Base-by-base conservation (phyloP, 140 eudicot genomes). In the Flaveria floridana region DNA sequence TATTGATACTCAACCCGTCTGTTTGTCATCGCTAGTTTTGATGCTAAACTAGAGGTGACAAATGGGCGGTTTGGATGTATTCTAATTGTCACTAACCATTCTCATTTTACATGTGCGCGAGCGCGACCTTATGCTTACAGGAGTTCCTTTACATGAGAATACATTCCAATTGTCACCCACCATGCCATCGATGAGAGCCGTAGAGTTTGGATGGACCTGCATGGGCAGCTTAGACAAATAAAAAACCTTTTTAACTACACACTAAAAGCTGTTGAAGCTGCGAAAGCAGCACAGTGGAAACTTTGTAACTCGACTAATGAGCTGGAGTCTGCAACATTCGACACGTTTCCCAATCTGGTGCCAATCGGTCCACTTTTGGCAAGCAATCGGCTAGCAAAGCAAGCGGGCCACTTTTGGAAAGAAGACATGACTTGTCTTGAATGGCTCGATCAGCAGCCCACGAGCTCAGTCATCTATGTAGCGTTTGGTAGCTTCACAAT, bases 401-500 rank as follows among this genome's bases (percentile, higher is more conserved):
- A 63, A 63, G 68, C 47, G n/a, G 68, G 68, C 23, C 47, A 63
- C 47, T 63, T 63, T 19, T 63, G 47, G 68, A 63, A 15, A 37
- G 47, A 63, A 63, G 68, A 63, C 47, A 63, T 15, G 21, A 63
- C 68, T 63, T 63, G 68, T 63, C 44, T 63, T 20, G 46, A 63
- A 30, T 63, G 68, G 68, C 68, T 63, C 3, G 68, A 63, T 30
- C 46, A 63, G 21, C 68, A 63, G 42, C 67, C 67, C 5, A 18
- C 42, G 0, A 1, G 20, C 67, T 61, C 67, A 0, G 67, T 61
- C 67, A 4, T 61, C 0, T 61, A 61, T 61, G 67, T 61, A 3
- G 67, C 67, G 18, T 61, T 61, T 12, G 67, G 67, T 16, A 61
- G 67, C 67, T 61, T 61, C 42, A 61, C 67, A 25, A 61, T 61